Percentiles rank a stretch among this genome's conserved stretches.
These are phyloP conservation scores for Quercus berberidifolia DNA, from an alignment of 306 rosid genomes.

Conservation along the genomic window DNA sequence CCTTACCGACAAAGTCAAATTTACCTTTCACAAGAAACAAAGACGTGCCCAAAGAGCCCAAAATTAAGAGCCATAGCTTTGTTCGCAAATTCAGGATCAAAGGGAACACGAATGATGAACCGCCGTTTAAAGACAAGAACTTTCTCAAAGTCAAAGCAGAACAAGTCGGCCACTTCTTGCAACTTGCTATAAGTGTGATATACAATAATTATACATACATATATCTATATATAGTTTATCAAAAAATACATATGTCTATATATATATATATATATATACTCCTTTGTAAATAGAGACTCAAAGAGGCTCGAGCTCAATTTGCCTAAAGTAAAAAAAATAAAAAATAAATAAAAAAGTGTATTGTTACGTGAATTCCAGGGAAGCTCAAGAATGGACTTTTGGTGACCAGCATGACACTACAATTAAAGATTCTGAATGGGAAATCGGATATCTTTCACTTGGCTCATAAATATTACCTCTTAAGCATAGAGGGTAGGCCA, in stretches of 20 bases:
- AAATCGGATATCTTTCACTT: too few species aligned
- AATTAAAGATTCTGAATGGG: not conserved
- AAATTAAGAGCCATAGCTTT: not conserved
- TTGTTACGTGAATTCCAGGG: slow-evolving; percentile 1
- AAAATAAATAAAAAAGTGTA: not conserved
- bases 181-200: too few species aligned
- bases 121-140: not conserved
- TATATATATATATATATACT: too few species aligned
- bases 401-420: not conserved
- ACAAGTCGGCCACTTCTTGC: not conserved
- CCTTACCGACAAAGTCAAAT: not conserved
- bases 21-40: not conserved
- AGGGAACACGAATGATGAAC: not conserved
- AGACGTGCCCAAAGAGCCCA: not conserved
- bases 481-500: not conserved
- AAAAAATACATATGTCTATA: too few species aligned
- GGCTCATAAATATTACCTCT: not conserved
- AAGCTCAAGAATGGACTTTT: not conserved
- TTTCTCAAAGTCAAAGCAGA: not conserved
- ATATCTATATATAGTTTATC: too few species aligned
- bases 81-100: not conserved
- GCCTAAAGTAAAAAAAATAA: too few species aligned
- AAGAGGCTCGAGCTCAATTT: not conserved
- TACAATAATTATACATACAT: too few species aligned
- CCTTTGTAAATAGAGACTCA: too few species aligned